Conservation (phyloP, 495 filamentous ascomycete species). For the Trichoderma virens region DNA sequence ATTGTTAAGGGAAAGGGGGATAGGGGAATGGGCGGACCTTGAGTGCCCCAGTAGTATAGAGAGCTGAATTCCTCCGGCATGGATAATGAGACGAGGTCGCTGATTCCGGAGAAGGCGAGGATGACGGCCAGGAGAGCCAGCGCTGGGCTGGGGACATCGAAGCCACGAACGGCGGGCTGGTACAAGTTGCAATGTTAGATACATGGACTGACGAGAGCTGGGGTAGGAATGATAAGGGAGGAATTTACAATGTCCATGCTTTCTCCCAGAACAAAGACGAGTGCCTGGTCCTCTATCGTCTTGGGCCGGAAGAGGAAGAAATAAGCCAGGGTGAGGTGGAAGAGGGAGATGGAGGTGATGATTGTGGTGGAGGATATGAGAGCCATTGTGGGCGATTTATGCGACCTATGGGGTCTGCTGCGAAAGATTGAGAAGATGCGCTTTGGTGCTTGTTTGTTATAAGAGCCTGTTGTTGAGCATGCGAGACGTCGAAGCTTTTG, state of each 20-base stretch:
- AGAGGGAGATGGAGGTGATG: conserved; percentile 68
- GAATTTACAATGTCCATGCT: conserved; percentile 63
- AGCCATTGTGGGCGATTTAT: conserved; percentile 49
- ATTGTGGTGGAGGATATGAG: conserved; percentile 69
- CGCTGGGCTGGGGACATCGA: conserved; percentile 55
- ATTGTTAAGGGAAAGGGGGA: conserved; percentile 15
- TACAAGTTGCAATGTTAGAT: background rate
- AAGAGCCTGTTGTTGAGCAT: background rate
- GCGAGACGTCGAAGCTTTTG: too few species aligned
- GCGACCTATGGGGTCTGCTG: background rate
- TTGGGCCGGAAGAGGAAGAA: conserved; percentile 69
- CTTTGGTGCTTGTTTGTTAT: background rate
- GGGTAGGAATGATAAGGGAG: background rate
- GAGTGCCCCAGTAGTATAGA: conserved; percentile 57
- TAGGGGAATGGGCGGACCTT: conserved; percentile 27
- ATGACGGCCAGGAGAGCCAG: conserved; percentile 65
- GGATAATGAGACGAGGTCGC: conserved; percentile 66
- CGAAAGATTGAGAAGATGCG: background rate
- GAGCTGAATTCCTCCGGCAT: conserved; percentile 60
- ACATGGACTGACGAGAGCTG: background rate
- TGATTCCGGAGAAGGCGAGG: conserved; percentile 57
- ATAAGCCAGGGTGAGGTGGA: conserved; percentile 73
- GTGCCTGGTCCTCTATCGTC: conserved; percentile 64
- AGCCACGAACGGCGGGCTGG: conserved; percentile 42
- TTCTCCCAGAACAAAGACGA: conserved; percentile 79